A percentile compares a stretch with the other conserved stretches of the same genome.
phyloP scores from a whole-genome alignment of 179 eudicot species.

The Spergularia azorica region DNA sequence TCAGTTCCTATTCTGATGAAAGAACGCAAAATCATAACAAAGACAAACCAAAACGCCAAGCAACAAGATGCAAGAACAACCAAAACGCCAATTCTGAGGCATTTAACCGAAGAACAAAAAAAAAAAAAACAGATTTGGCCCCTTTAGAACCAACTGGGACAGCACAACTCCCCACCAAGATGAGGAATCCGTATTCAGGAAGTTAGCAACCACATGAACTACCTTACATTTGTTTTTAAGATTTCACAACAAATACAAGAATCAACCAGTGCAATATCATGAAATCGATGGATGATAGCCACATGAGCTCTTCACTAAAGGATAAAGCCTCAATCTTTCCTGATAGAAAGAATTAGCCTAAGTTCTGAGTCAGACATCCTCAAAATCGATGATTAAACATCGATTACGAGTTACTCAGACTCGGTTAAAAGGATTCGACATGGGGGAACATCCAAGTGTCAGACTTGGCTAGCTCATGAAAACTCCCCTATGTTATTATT shows the following conservation, averaged over 20 bases:
- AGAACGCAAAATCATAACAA: neutral
- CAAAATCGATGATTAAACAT: neutral
- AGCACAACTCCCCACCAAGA: slow-evolving; percentile 13
- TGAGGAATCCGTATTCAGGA: neutral
- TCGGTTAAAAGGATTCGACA: too few relatives aligned
- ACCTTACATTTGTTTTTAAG: neutral
- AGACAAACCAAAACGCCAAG: slow-evolving; percentile 5
- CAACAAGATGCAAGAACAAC: slow-evolving; percentile 17
- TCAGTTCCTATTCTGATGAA: slow-evolving; percentile 8
- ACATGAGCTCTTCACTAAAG: neutral
- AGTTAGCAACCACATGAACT: neutral
- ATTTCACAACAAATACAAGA: slow-evolving; percentile 1
- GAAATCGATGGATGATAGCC: slow-evolving; percentile 1
- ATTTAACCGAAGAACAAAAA: neutral
- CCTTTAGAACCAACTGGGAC: slow-evolving; percentile 13
- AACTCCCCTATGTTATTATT: too few relatives aligned
- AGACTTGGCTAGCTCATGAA: too few relatives aligned
- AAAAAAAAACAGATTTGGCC: slow-evolving; percentile 4
- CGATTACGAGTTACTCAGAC: too few relatives aligned
- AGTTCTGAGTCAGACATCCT: too few relatives aligned
- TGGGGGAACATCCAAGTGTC: too few relatives aligned
- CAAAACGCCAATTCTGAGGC: neutral
- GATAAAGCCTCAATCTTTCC: neutral
- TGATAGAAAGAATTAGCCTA: neutral
- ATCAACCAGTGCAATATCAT: neutral